Conservation (phyloP, 306 rosid genomes). For the Senna tora region DNA sequence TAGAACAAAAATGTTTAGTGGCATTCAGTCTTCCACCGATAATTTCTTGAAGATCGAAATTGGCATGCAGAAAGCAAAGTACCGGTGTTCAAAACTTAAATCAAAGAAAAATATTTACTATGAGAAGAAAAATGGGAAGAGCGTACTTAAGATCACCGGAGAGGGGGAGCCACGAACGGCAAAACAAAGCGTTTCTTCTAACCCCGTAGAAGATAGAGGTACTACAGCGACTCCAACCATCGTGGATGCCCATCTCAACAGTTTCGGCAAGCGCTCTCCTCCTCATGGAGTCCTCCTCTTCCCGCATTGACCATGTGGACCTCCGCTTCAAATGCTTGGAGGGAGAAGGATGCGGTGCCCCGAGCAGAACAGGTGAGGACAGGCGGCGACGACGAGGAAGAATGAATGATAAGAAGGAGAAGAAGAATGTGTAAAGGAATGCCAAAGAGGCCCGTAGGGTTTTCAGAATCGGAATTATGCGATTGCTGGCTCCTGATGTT, state of each 20-base stretch:
- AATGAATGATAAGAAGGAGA: conserved; percentile 58
- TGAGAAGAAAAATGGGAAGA: not conserved
- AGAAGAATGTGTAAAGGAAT: conserved; percentile 58
- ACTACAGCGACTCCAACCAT: conserved; percentile 51
- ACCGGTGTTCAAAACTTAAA: conserved; percentile 7
- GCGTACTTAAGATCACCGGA: conserved; percentile 63
- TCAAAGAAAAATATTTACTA: not conserved
- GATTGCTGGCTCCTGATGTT: conserved; percentile 96
- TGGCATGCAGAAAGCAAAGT: not conserved
- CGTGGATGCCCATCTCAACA: conserved; percentile 60
- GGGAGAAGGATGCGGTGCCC: conserved; percentile 42
- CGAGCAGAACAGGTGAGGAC: conserved; percentile 5
- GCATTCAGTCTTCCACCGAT: not conserved
- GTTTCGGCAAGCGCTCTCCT: conserved; percentile 78
- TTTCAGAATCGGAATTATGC: conserved; percentile 79
- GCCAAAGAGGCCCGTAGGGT: conserved; percentile 56
- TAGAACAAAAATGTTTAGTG: not conserved
- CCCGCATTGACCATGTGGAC: conserved; percentile 50
- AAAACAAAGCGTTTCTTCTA: conserved; percentile 71
- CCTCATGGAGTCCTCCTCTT: conserved; percentile 77
- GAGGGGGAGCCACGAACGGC: conserved; percentile 82
- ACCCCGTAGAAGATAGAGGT: conserved; percentile 71
- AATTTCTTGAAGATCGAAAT: not conserved
- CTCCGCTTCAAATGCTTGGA: conserved; percentile 52
- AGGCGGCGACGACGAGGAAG: conserved; percentile 64